A percentile compares a stretch with the other conserved stretches of the same genome.
These are phyloP conservation scores for Eucommia ulmoides DNA, from an alignment of 257 asterid genomes.

Conservation along the genomic window DNA sequence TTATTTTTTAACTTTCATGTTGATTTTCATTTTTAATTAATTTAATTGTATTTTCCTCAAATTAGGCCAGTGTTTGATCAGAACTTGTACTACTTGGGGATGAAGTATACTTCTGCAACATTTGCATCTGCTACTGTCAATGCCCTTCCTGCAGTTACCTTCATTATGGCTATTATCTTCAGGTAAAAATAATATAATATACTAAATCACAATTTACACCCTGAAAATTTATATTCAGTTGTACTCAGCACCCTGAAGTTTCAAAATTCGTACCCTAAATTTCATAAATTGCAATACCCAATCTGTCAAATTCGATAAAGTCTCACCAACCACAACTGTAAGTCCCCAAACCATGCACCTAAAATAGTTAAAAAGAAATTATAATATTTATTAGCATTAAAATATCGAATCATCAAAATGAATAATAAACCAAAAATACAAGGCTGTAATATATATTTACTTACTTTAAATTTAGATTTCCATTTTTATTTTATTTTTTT, in stretches of 20 bases:
- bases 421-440: neutral
- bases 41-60: no score
- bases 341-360: neutral
- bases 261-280: no score
- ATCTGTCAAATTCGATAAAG: neutral
- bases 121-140: conserved; percentile 81
- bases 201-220: no score
- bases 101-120: conserved; percentile 79
- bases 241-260: neutral
- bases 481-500: neutral
- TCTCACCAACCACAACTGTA: neutral
- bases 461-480: neutral
- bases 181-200: conserved; percentile 58
- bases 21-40: no score
- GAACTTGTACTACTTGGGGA: conserved; percentile 65
- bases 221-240: no score
- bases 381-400: neutral
- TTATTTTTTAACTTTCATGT: no score
- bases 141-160: conserved; percentile 85
- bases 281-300: neutral
- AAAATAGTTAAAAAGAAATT: neutral
- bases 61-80: conserved; percentile 97
- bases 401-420: no score
- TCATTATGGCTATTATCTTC: conserved; percentile 70
- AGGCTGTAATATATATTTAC: neutral